These are phyloP conservation scores for Aureobasidium melanogenum DNA, from an alignment of 2,329 filamentous ascomycete genomes.

Conservation along the genomic window DNA sequence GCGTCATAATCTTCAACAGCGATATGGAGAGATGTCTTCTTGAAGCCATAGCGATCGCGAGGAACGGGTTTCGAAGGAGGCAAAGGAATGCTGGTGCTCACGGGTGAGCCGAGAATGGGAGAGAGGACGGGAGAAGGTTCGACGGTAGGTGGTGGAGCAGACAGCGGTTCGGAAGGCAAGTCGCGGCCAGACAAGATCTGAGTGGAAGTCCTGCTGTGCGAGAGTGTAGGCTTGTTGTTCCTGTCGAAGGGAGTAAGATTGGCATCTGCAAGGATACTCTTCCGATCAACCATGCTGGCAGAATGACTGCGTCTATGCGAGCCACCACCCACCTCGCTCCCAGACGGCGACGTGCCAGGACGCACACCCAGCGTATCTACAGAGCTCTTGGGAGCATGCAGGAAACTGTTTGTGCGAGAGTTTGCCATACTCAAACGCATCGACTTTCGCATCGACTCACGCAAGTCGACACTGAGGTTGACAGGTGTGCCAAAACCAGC, in stretches of 20 bases:
- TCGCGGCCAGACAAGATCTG: constrained; percentile 2
- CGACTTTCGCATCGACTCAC: background rate
- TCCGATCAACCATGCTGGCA: constrained; percentile 8
- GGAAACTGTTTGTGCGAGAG: background rate
- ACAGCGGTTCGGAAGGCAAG: background rate
- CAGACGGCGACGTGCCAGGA: constrained; percentile 13
- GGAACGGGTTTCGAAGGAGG: constrained; percentile 22
- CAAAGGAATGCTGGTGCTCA: background rate
- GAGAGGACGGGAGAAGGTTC: background rate
- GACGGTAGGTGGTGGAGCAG: background rate
- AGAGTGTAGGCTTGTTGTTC: constrained; percentile 1
- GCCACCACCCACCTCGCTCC: constrained; percentile 25
- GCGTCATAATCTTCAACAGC: constrained; percentile 50
- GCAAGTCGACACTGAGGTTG: constrained; percentile 5
- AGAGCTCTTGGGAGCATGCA: background rate
- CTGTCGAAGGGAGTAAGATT: constrained; percentile 4
- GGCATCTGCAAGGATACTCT: constrained; percentile 1
- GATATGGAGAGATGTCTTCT: constrained; percentile 67
- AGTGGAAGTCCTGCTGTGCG: constrained; percentile 5
- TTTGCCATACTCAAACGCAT: constrained; percentile 5
- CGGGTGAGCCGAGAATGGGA: background rate
- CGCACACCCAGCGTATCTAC: background rate
- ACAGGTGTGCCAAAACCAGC: constrained; percentile 40
- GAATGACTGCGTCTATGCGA: constrained; percentile 15
- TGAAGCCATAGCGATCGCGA: constrained; percentile 85